These are phyloP conservation scores for Sabuloglossum arenarium DNA, from an alignment of 495 filamentous ascomycete genomes.

Conservation along the genomic window DNA sequence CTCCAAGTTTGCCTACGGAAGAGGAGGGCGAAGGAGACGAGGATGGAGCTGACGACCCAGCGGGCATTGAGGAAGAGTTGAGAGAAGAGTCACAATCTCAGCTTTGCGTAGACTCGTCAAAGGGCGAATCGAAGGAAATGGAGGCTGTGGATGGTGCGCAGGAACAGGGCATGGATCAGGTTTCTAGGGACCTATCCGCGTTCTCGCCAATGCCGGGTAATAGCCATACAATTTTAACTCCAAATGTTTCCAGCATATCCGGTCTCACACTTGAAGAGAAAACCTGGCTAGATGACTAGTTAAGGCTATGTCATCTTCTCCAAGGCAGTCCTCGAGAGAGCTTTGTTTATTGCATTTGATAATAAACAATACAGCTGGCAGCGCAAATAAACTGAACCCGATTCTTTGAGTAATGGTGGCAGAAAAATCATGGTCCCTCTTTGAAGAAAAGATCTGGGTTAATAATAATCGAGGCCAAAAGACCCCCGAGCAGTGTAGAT, in stretches of 20 bases:
- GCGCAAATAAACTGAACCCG: not conserved
- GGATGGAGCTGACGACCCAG: conserved; percentile 17
- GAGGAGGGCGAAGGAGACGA: not conserved
- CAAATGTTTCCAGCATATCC: not conserved
- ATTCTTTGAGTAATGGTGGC: not conserved
- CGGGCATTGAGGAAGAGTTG: conserved; percentile 24
- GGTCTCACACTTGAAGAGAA: not conserved
- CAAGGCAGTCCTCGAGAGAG: not conserved
- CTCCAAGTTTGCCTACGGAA: conserved; percentile 14
- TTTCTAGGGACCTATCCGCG: not conserved
- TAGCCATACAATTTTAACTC: not conserved
- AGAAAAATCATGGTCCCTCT: not conserved
- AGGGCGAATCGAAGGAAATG: not conserved
- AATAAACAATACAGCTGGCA: not conserved
- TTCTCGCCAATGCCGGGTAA: not conserved
- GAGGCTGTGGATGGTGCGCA: not conserved
- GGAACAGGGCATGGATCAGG: not conserved
- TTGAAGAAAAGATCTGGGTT: not conserved
- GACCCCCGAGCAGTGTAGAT: not conserved
- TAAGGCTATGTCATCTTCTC: not conserved
- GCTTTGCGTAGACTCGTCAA: not conserved
- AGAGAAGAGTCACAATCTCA: conserved; percentile 7
- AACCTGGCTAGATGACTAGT: not conserved
- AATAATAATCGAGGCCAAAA: not conserved
- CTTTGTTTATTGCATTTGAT: not conserved